Base-by-base conservation (phyloP, 805 yeast species). In the Candida ponderosae region DNA sequence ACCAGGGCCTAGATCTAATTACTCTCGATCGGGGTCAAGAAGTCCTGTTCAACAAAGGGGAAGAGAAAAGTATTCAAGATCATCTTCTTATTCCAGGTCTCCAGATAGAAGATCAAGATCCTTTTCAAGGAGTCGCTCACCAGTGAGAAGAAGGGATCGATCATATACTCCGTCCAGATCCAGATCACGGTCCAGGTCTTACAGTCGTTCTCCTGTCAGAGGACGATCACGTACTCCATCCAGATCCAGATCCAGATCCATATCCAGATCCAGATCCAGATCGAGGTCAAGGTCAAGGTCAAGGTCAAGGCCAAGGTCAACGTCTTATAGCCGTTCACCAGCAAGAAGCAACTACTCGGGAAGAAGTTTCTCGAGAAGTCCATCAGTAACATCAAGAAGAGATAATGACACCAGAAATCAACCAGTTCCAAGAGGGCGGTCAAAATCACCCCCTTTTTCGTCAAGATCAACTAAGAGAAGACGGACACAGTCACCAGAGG, bases 21-120 rank as follows among this genome's bases (percentile, higher is more conserved):
- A 15, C 30, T 37, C 44, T 17, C 24, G 41, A 5, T 43, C 50
- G 4, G 31, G 40, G n/a, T 46, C 57, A 10, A 28, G 48, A 14
- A 37, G 42, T 2, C 20, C 35, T n/a, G n/a, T n/a, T n/a, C n/a
- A n/a, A n/a, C n/a, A n/a, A n/a, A n/a, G n/a, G n/a, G n/a, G n/a
- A n/a, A n/a, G n/a, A n/a, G n/a, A n/a, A n/a, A n/a, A n/a, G n/a
- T 40, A 50, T 24, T 57, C 63, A 6, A 42, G 53, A 35, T 46
- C 56, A 18, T 24, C 38, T 15, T 29, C 40, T 10, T 27, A 41
- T 10, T 29, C 41, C 19, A 8, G 24, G 7, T 21, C 24, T 9
- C 24, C 24, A 21, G 11, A 11, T 9, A 21, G 24, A 24, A 34
- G 42, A 21, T 41, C 53, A 3, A 27, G 48, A 23, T 39, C 42